Evolutionary conservation across 441 rosid genomes (phyloP).

Genomic region (Syzygium syzygioides): DNA sequence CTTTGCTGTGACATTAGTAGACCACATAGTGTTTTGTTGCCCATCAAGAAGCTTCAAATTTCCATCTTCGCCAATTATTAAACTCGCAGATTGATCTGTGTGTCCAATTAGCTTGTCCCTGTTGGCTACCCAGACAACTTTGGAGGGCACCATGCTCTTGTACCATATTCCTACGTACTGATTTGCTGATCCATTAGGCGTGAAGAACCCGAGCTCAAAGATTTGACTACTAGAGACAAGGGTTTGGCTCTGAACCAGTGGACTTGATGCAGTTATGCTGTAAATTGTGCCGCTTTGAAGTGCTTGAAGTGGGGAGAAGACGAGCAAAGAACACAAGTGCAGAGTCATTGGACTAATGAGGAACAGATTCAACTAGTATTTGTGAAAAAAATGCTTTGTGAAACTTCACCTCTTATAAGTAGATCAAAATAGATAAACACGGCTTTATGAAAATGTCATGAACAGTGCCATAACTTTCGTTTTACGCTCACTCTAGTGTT

Average conservation of each 20-base stretch:
- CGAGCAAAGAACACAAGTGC: neutral
- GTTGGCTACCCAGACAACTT: neutral
- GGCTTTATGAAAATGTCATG: fast-evolving
- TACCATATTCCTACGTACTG: neutral
- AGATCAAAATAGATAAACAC: neutral
- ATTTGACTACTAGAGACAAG: too few species aligned
- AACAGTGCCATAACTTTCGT: neutral
- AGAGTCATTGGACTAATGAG: neutral
- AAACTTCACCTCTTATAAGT: neutral
- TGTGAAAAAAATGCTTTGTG: neutral
- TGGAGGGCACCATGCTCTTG: neutral
- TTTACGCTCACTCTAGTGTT: fast-evolving
- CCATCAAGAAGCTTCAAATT: neutral
- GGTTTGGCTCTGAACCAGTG: neutral
- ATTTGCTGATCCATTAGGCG: neutral
- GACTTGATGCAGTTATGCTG: neutral
- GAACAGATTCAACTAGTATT: neutral
- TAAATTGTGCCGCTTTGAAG: neutral
- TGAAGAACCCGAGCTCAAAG: neutral
- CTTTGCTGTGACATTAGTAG: neutral
- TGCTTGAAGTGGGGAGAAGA: neutral
- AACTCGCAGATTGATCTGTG: neutral
- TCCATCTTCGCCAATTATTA: neutral
- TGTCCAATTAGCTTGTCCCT: neutral
- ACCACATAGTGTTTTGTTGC: neutral